Evolutionary conservation across 2,329 filamentous ascomycete genomes (phyloP), one percentile per base, ranked within the genome.

Genomic region (Dothiorella sarmentorum): DNA sequence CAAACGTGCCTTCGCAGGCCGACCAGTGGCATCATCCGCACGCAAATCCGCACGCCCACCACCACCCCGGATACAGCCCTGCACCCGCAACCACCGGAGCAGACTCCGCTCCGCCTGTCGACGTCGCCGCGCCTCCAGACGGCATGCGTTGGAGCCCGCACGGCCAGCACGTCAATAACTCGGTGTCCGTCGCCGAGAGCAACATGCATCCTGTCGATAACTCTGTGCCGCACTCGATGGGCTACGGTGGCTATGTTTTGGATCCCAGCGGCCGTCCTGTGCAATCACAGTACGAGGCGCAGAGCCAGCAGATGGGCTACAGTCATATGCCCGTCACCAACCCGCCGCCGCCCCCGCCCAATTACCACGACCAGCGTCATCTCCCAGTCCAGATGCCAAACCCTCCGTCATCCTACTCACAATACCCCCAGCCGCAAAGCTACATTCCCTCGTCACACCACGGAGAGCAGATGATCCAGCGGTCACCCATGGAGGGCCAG

Each of bases 221-320:
- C 4, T 40, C 45, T 5, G 51, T 61, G 35, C 62, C 38, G 27
- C 57, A 59, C 52, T 45, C 56, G 13, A 56, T 61, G 40, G 57
- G 44, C 47, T 61, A 63, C 44, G 49, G 31, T 10, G 49, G 31
- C 9, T 75, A 75, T 60, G 65, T 68, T 15, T 62, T 74, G 64
- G 73, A 75, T 56, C 67, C 67, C 58, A 74, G 70, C 57, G 62
- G 69, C 20, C 68, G 72, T 58, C 67, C 72, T 45, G 70, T 75
- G 66, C 73, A 71, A 5, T 75, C 74, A 57, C 72, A 72, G 15
- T 60, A 72, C n/a, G 72, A 75, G 60, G 11, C 57, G 20, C 47
- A 55, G 49, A 71, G 67, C 51, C 62, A 69, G 2, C 61, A 70
- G 43, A 65, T 74, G 24, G 71, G 43, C 24, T 63, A 64, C 53